These are phyloP conservation scores for Monosporascus sp. DNA, from an alignment of 2,329 filamentous ascomycete species.

Conservation along the genomic window DNA sequence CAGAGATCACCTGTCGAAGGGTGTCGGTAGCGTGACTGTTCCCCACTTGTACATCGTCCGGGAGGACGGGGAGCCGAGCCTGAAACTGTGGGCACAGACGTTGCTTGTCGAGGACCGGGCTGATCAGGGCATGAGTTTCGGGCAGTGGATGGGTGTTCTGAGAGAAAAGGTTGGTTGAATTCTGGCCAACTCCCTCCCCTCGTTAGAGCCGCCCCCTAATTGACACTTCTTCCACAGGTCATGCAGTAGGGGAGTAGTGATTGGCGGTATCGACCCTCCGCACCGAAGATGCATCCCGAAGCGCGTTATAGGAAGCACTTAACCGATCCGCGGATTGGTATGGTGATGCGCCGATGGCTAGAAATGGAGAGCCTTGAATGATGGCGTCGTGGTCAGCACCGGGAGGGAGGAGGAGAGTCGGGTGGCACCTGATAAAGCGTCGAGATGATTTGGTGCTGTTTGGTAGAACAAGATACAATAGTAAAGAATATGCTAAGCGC, in stretches of 20 bases:
- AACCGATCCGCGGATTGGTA: too few relatives aligned
- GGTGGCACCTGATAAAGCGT: too few relatives aligned
- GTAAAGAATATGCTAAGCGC: too few relatives aligned
- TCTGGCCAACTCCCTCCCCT: not conserved
- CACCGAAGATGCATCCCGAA: not conserved
- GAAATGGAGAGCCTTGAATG: too few relatives aligned
- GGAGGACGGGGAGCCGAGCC: slow-evolving; percentile 90
- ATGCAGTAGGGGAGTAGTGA: not conserved
- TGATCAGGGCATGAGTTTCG: slow-evolving; percentile 87
- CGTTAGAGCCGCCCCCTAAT: not conserved
- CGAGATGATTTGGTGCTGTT: too few relatives aligned
- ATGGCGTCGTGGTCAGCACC: too few relatives aligned
- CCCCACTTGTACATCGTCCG: slow-evolving; percentile 90
- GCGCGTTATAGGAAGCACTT: too few relatives aligned
- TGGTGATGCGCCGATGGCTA: too few relatives aligned
- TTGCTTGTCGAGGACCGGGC: slow-evolving; percentile 91
- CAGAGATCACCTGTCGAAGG: slow-evolving; percentile 77
- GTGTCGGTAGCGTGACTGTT: slow-evolving; percentile 87
- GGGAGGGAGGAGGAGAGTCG: too few relatives aligned
- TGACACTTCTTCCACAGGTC: not conserved
- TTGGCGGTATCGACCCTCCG: not conserved
- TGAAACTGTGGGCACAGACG: slow-evolving; percentile 96
- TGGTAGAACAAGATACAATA: too few relatives aligned
- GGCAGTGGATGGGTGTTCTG: slow-evolving; percentile 87
- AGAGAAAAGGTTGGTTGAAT: slow-evolving; percentile 76